Evolutionary conservation across 108 stramenopile species (phyloP).

Genomic region (Pinguiococcus pyrenoidosus): DNA sequence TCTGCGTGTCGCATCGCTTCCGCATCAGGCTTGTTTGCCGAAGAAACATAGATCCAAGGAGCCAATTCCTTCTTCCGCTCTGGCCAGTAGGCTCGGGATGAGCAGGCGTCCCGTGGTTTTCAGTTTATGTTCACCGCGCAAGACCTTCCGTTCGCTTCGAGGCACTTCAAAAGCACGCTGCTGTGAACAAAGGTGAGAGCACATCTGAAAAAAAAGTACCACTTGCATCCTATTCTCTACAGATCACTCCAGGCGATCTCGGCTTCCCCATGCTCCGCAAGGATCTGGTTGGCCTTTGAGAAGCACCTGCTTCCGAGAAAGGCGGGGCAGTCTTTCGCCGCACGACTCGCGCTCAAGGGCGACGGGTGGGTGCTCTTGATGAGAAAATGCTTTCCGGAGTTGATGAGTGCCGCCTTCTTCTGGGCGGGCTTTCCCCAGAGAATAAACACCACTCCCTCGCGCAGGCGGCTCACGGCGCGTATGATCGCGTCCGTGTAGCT

Average conservation of each 20-base stretch:
- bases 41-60: too few relatives aligned
- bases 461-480: constrained; percentile 39
- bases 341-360: constrained; percentile 75
- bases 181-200: too few relatives aligned
- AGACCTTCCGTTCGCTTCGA: too few relatives aligned
- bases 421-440: constrained; percentile 94
- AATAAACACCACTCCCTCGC: constrained; percentile 70
- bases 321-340: constrained; percentile 68
- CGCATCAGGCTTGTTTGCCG: too few relatives aligned
- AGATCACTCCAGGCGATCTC: constrained; percentile 86
- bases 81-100: too few relatives aligned
- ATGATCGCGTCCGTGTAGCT: constrained; percentile 80
- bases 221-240: too few relatives aligned
- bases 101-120: too few relatives aligned
- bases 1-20: too few relatives aligned
- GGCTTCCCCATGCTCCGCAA: constrained; percentile 46
- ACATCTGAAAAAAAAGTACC: too few relatives aligned
- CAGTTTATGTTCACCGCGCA: too few relatives aligned
- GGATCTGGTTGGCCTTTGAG: constrained; percentile 62
- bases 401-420: constrained; percentile 18
- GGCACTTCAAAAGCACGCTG: too few relatives aligned
- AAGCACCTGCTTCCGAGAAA: constrained; percentile 86
- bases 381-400: constrained; percentile 38
- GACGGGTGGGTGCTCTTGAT: constrained; percentile 71
- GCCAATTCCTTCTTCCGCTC: too few relatives aligned